Evolutionary conservation across 169 alveolate genomes (phyloP), one percentile per base, ranked within the genome.

Genomic region (Plasmodium falciparum): DNA sequence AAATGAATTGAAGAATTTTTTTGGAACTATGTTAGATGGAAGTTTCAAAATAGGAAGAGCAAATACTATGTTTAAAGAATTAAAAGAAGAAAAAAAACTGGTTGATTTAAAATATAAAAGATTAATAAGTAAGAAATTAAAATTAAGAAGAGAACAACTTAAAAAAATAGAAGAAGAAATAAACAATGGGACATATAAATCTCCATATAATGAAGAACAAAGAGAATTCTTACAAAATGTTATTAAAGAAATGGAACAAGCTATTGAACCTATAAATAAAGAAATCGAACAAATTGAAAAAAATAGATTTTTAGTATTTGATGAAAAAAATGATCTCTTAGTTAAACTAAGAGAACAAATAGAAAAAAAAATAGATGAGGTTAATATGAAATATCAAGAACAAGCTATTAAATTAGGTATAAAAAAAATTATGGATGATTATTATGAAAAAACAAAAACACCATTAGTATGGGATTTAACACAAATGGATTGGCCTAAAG

Each of bases 381-480:
- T 94, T 69, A 92, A 80, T 54, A 47, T 50, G 50, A 85, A 74
- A 69, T 33, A 70, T 71, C 73, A 73, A 39, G 90, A 78, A 69
- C 65, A 76, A 67, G 72, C 67, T 47, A 78, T 73, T 2, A 54
- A 70, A 72, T 70, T 73, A 22, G 91, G 90, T 11, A 58, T 74
- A 22, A 83, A 70, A 90, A 39, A 90, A 50, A 39, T 67, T 50
- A 78, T 61, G 88, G 91, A 65, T 29, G 66, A 54, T 74, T 3
- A 20, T 22, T n/a, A 83, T 83, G 92, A 93, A 56, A 61, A 92
- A 65, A 88, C 85, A 47, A 88, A 89, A 58, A 78, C 93, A 17
- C 96, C 96, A 1, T 65, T 83, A 73, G 93, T 94, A 22, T 89
- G 95, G 95, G 96, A 94, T 56, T 58, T 91, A n/a, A 69, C 95